Evolutionary conservation across 371 early-diverging fungal species (phyloP).

Genomic region (Entomophthora muscae): DNA sequence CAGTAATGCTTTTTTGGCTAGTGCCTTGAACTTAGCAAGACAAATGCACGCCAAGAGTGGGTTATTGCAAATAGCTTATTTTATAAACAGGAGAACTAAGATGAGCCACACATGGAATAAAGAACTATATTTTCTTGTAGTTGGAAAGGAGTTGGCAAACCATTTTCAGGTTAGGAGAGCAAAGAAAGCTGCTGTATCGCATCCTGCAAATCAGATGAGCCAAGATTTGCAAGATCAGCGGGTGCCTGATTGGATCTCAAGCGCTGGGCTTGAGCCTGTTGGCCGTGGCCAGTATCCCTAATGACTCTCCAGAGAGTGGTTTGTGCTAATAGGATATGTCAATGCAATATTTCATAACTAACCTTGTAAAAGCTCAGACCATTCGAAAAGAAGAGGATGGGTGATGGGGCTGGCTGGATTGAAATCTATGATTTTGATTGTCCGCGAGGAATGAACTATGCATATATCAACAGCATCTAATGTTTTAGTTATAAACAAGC

Average conservation of each 20-base stretch:
- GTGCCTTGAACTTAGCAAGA: no score
- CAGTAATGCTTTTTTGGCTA: no score
- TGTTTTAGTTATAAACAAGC: background rate
- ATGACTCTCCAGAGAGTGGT: background rate
- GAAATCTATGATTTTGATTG: background rate
- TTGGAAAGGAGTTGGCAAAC: no score
- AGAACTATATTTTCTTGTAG: no score
- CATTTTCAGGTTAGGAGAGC: background rate
- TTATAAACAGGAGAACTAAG: no score
- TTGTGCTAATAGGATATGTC: background rate
- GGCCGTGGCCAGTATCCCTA: background rate
- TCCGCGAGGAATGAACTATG: background rate
- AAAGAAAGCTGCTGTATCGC: background rate
- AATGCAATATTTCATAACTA: background rate
- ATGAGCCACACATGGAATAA: no score
- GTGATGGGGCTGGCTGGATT: background rate
- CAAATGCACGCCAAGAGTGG: no score
- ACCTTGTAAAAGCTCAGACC: conserved; percentile 1
- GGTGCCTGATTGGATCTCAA: background rate
- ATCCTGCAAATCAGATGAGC: background rate
- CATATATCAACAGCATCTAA: background rate
- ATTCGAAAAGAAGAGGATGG: conserved; percentile 1
- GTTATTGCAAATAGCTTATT: no score
- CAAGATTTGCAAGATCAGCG: background rate
- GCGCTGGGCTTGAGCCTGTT: background rate